These are phyloP conservation scores for Graphilbum ipis-grandicollis DNA, from an alignment of 2,329 filamentous ascomycete species.

Conservation along the genomic window DNA sequence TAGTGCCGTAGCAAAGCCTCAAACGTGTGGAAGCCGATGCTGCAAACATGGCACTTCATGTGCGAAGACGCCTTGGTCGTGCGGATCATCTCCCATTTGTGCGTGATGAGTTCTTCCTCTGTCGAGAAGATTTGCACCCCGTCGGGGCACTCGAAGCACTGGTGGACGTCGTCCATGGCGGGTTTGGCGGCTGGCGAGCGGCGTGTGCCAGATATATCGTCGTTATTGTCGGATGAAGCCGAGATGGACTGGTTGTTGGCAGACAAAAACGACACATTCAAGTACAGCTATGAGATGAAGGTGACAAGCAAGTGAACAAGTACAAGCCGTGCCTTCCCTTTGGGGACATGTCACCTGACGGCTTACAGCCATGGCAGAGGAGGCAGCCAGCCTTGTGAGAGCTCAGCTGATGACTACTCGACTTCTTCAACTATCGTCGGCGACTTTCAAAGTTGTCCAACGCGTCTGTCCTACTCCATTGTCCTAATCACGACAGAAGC, in stretches of 20 bases:
- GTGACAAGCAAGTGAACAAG: neutral
- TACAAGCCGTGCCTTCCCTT: neutral
- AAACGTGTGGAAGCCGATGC: slow-evolving; percentile 17
- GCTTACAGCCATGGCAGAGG: too few relatives aligned
- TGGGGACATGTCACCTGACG: neutral
- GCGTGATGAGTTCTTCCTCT: slow-evolving; percentile 9
- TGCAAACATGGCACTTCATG: slow-evolving; percentile 21
- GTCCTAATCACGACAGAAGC: too few relatives aligned
- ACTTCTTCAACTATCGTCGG: too few relatives aligned
- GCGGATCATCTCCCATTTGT: slow-evolving; percentile 14
- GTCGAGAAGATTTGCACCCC: slow-evolving; percentile 7
- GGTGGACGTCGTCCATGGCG: slow-evolving; percentile 4
- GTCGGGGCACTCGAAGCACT: slow-evolving; percentile 8
- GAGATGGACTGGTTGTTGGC: too few relatives aligned
- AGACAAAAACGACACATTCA: too few relatives aligned
- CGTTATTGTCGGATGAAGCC: too few relatives aligned
- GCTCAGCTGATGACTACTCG: too few relatives aligned
- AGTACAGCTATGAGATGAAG: neutral
- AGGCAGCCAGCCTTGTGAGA: too few relatives aligned
- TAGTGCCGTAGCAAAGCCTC: slow-evolving; percentile 17
- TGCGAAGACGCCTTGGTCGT: slow-evolving; percentile 11
- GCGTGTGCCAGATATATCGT: too few relatives aligned
- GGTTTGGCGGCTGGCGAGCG: too few relatives aligned
- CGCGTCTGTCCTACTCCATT: too few relatives aligned
- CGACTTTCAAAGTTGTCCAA: too few relatives aligned